Conservation (phyloP, 2,329 filamentous ascomycete genomes). For the Ascochyta fabae region DNA sequence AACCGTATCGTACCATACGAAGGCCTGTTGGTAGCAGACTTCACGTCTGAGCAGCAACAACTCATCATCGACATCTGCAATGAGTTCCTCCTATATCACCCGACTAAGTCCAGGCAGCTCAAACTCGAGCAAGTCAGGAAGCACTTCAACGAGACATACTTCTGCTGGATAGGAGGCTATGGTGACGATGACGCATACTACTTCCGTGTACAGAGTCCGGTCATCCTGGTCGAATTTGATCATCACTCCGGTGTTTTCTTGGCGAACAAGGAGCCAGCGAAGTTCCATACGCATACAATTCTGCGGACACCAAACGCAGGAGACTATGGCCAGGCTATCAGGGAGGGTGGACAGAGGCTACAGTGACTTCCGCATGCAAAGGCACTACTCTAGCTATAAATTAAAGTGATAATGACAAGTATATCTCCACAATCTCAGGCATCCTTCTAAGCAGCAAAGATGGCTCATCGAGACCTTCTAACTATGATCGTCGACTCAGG, state of each 20-base stretch:
- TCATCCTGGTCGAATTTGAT: constrained; percentile 78
- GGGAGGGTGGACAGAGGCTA: constrained; percentile 32
- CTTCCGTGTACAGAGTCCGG: constrained; percentile 77
- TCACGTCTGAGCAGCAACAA: constrained; percentile 58
- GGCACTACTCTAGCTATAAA: background rate
- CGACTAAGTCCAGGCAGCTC: constrained; percentile 59
- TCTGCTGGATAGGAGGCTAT: constrained; percentile 77
- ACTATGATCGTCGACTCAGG: background rate
- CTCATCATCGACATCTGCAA: constrained; percentile 65
- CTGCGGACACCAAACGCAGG: constrained; percentile 75
- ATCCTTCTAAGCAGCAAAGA: too few relatives aligned
- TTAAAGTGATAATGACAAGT: background rate
- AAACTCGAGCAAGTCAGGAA: constrained; percentile 62
- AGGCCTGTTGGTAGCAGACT: constrained; percentile 63
- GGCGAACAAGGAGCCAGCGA: constrained; percentile 73
- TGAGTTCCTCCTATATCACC: constrained; percentile 74
- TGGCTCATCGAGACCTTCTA: too few relatives aligned
- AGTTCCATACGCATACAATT: constrained; percentile 81
- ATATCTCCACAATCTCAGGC: too few relatives aligned
- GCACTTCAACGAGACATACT: constrained; percentile 75
- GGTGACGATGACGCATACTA: constrained; percentile 75
- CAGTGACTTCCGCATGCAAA: background rate
- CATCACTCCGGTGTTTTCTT: constrained; percentile 81
- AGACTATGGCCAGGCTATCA: constrained; percentile 71
- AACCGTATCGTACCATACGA: constrained; percentile 78